phyloP scores from a whole-genome alignment of 495 filamentous ascomycete genomes.

The Penicillium cosmopolitanum region DNA sequence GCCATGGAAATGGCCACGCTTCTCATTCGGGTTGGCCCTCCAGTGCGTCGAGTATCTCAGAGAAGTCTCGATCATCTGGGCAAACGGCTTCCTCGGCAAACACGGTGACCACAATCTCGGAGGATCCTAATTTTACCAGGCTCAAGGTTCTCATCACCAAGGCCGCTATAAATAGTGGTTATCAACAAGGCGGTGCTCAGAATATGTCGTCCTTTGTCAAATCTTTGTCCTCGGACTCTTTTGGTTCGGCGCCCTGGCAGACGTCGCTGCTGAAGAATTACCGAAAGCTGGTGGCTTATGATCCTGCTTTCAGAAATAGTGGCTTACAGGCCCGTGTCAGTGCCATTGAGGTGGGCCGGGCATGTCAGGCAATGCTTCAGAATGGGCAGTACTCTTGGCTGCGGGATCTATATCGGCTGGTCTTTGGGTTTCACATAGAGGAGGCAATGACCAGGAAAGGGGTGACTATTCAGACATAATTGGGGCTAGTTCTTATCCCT shows the following conservation, averaged over 20 bases:
- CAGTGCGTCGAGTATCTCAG: slow-evolving; percentile 69
- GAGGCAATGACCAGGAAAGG: slow-evolving; percentile 64
- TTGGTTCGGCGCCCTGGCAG: slow-evolving; percentile 73
- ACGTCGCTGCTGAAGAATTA: slow-evolving; percentile 72
- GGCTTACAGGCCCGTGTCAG: slow-evolving; percentile 61
- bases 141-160: slow-evolving; percentile 77
- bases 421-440: slow-evolving; percentile 81
- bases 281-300: slow-evolving; percentile 71
- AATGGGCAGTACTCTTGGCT: slow-evolving; percentile 72
- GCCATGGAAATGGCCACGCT: slow-evolving; percentile 50
- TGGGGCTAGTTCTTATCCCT: neutral
- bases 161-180: slow-evolving; percentile 81
- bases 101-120: slow-evolving; percentile 63
- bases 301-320: slow-evolving; percentile 64
- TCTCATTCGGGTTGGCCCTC: slow-evolving; percentile 68
- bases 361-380: slow-evolving; percentile 72
- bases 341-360: slow-evolving; percentile 73
- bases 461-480: slow-evolving; percentile 46
- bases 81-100: slow-evolving; percentile 73
- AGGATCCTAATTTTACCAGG: slow-evolving; percentile 74
- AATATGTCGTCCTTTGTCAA: slow-evolving; percentile 72
- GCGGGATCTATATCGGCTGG: slow-evolving; percentile 77
- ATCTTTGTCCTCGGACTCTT: slow-evolving; percentile 72
- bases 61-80: slow-evolving; percentile 71
- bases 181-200: slow-evolving; percentile 48